Evolutionary conservation across 306 rosid genomes (phyloP), one percentile per base, ranked within the genome.

Genomic region (Geum urbanum): DNA sequence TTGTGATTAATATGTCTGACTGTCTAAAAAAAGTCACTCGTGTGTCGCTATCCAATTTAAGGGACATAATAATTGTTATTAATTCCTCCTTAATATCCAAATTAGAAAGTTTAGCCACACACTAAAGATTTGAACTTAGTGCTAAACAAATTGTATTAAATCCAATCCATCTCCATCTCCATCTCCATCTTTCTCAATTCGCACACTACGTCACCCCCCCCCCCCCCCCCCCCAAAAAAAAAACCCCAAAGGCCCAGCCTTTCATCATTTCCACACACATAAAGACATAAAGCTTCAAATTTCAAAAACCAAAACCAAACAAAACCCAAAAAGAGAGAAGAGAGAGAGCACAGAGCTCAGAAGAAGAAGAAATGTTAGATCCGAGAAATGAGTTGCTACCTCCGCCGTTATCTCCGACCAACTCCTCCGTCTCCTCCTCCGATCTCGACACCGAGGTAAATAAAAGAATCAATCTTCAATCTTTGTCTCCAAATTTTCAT

Each of bases 341-440:
- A 74, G n/a, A n/a, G n/a, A n/a, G n/a, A n/a, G n/a, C n/a, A n/a
- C n/a, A n/a, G n/a, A n/a, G n/a, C n/a, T n/a, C n/a, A n/a, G n/a
- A n/a, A n/a, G n/a, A n/a, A n/a, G n/a, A n/a, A n/a, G n/a, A 79
- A 69, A 94, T 94, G 99, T 71, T 87, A 61, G 91, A 94, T 86
- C 97, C 97, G 48, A 87, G 89, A 35, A 67, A 73, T 70, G 91
- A 88, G 49, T 76, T 94, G 80, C 81, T 90, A 39, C 97, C 97
- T 18, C 87, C 92, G 16, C 97, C 95, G 37, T 84, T 92, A 3
- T 94, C 99, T 37, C 99, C 99, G 12, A 79, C 96, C 49, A 87
- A 84, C 64, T 94, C 99, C 39, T 94, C 97, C 74, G 72, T 94
- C 63, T 91, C 97, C 63, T 94, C 99, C 69, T 94, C 99, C 86